Conservation (phyloP, 495 filamentous ascomycete genomes). For the Hypomontagnella submonticulosa region DNA sequence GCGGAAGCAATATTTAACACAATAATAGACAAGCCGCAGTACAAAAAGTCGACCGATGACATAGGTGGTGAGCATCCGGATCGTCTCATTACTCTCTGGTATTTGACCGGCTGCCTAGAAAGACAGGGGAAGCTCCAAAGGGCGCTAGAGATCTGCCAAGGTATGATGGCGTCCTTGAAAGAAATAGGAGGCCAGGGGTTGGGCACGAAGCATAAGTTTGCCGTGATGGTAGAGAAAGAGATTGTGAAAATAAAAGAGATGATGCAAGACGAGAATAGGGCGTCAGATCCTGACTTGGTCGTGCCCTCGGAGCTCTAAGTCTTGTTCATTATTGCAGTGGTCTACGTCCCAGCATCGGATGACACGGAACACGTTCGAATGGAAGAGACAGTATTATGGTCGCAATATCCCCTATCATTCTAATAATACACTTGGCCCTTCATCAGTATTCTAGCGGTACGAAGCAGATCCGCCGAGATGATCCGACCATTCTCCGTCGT, state of each 20-base stretch:
- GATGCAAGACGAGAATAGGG: conserved; percentile 7
- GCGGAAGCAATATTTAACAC: conserved; percentile 44
- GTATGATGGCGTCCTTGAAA: neutral
- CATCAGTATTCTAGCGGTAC: conserved; percentile 67
- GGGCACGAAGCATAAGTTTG: conserved; percentile 20
- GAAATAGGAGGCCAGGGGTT: conserved; percentile 8
- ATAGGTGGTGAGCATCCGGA: conserved; percentile 45
- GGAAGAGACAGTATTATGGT: too few species aligned
- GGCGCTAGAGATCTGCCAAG: conserved; percentile 24
- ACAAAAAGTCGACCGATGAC: conserved; percentile 15
- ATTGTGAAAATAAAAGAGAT: conserved; percentile 10
- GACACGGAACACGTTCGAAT: too few species aligned
- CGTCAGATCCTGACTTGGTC: neutral
- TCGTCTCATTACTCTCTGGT: conserved; percentile 32
- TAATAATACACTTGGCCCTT: conserved; percentile 66
- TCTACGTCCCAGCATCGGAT: too few species aligned
- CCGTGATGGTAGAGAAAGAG: conserved; percentile 17
- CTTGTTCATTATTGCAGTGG: too few species aligned
- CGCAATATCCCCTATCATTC: too few species aligned
- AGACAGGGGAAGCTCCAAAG: conserved; percentile 37
- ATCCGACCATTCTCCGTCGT: conserved; percentile 55
- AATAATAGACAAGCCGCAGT: conserved; percentile 37
- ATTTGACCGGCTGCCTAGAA: conserved; percentile 31
- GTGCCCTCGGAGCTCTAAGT: conserved; percentile 16
- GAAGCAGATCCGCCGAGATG: conserved; percentile 59